These are phyloP conservation scores for Hortiboletus campestris DNA, from an alignment of 768 basidiomycete genomes.

Conservation along the genomic window DNA sequence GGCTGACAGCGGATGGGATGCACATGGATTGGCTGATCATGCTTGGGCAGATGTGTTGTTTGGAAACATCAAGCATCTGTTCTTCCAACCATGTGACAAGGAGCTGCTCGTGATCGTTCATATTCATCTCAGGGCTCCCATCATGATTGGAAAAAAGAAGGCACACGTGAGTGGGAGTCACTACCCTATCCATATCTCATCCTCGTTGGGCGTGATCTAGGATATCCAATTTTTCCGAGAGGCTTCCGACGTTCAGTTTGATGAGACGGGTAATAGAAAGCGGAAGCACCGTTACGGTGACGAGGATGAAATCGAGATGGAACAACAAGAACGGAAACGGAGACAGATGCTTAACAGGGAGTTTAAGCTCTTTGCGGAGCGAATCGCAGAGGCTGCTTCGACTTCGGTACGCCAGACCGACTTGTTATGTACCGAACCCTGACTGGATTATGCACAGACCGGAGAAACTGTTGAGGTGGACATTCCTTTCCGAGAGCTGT, in stretches of 20 bases:
- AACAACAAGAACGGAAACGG: conserved; percentile 93
- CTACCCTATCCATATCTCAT: not conserved
- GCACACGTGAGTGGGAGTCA: conserved; percentile 62
- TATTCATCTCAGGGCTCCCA: conserved; percentile 89
- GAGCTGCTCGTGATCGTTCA: conserved; percentile 95
- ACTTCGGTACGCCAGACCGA: conserved; percentile 54
- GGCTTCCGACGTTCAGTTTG: conserved; percentile 95
- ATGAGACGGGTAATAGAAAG: conserved; percentile 99
- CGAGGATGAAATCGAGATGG: conserved; percentile 98
- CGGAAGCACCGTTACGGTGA: conserved; percentile 96
- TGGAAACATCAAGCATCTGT: conserved; percentile 96
- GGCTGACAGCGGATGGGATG: conserved; percentile 23
- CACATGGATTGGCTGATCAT: conserved; percentile 1
- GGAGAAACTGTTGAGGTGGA: conserved; percentile 91
- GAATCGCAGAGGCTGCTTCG: conserved; percentile 81
- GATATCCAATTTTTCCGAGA: conserved; percentile 99
- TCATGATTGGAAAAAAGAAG: conserved; percentile 99
- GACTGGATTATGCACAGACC: conserved; percentile 39
- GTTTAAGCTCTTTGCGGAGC: conserved; percentile 91
- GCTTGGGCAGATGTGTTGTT: conserved; percentile 76
- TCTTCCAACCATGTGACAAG: conserved; percentile 98
- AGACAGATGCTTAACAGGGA: conserved; percentile 89
- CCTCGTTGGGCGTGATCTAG: conserved; percentile 37
- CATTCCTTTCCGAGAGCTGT: conserved; percentile 94
- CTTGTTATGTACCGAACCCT: not conserved